Evolutionary conservation across 306 rosid species (phyloP), one percentile per base, ranked within the genome.

Genomic region (Begonia fuchsioides): DNA sequence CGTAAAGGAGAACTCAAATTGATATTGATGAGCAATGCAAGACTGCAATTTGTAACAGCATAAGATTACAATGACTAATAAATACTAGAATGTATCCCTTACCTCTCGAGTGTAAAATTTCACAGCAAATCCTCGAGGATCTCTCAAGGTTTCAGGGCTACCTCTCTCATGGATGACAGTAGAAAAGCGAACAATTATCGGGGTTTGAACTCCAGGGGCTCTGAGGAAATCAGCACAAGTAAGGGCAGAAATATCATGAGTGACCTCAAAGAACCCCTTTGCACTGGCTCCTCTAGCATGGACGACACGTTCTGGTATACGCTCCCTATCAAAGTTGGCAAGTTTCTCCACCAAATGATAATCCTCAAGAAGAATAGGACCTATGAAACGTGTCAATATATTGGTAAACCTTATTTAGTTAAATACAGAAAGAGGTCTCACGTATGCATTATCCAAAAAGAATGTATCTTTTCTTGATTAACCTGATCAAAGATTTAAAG

Each of bases 261-360:
- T 88, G 61, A 84, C 95, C 75, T 88, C 95, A 58, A 88, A 88
- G 73, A 88, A 88, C 9, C 97, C 95, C 73, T 88, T 88, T 11
- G 97, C 97, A 69, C 97, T 88, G 15, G 96, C 96, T 66, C 96
- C 95, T 72, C 96, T 72, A 0, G 96, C 96, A 59, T 88, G 96
- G 40, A 88, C 96, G 16, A 88, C 96, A 32, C 95, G 95, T 60
- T 88, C 95, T 18, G 96, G 96, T 65, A 78, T 88, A 17, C 95
- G 55, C 48, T 88, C 96, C 64, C 96, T 68, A 10, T 82, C 93
- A 47, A 83, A 88, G 12, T 85, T 73, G 3, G 96, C 93, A 26
- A 88, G 61, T 66, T 88, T 88, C 49, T 88, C 96, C 62, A 88
- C 85, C 39, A 88, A 73, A 61, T 88, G 96, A 61, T 88, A 88